These are phyloP conservation scores for Xylaria arbuscula DNA, from an alignment of 2,329 filamentous ascomycete species.

Conservation along the genomic window DNA sequence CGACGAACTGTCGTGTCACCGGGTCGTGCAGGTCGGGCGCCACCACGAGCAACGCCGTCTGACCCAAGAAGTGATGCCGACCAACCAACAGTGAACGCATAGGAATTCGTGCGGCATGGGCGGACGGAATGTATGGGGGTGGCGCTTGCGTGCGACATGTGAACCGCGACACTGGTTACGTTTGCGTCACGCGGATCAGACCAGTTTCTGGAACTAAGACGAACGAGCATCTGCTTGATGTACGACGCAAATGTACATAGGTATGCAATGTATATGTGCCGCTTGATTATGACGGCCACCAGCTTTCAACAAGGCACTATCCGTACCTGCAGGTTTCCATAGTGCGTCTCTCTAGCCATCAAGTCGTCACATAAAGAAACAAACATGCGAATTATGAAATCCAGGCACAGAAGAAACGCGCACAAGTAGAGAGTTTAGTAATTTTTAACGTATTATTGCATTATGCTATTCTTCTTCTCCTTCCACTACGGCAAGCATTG, in stretches of 20 bases:
- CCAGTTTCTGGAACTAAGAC: neutral
- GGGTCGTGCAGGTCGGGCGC: no score
- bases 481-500: conserved; percentile 13
- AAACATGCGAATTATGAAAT: neutral
- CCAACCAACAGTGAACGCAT: neutral
- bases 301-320: neutral
- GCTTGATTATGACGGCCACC: no score
- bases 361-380: neutral
- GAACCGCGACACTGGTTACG: neutral
- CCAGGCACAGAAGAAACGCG: neutral
- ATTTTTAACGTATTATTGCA: conserved; percentile 36
- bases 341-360: neutral
- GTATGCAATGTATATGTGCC: neutral
- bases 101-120: neutral
- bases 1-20: conserved; percentile 24
- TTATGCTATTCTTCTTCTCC: conserved; percentile 32
- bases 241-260: neutral
- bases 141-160: neutral
- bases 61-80: neutral
- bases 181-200: neutral
- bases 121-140: neutral
- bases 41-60: neutral
- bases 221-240: neutral
- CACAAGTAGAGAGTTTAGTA: neutral
- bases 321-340: neutral